Base-by-base conservation (phyloP, 2,329 filamentous ascomycete species). In the Verticillium isaacii region DNA sequence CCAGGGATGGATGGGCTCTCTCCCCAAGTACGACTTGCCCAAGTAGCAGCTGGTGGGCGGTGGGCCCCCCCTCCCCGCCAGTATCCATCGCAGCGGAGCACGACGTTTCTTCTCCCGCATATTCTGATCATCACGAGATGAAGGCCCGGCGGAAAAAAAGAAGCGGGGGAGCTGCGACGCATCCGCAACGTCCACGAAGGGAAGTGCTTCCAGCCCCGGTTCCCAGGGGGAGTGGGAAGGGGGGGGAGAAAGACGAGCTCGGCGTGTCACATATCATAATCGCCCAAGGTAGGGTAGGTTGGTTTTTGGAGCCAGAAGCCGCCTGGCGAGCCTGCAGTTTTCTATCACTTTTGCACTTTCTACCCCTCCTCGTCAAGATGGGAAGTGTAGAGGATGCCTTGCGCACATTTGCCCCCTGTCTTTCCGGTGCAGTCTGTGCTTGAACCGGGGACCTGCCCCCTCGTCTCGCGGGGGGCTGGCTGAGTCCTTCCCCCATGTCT, bases 81-180 rank as follows among this genome's bases (percentile, higher is more conserved):
- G 8, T 12, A 19, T 11, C 41, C 41, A 50, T 50, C 5, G 41
- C 8, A 50, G 41, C n/a, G 41, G 8, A 50, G 41, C n/a, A 50
- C 41, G 50, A 36, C 32, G 17, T 57, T 57, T 37, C 55, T 37
- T 36, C 55, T 57, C 55, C 55, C 55, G 55, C 55, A 57, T 57
- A 36, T 36, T 36, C 34, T 34, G 55, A 36, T 36, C 32, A 57
- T 57, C 55, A 57, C 55, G 55, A 57, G 55, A 32, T 12, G 15
- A 39, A 39, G 15, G 37, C 37, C 5, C 37, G 11, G 3, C 15
- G 37, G 37, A n/a, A 50, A 23, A 50, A 50, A 45, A 45, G 19
- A 50, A 50, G 41, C 41, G 41, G 41, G 41, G 41, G 41, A n/a
- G 41, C 19, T 2, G 39, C 39, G 39, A 8, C 17, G 39, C n/a